Percentiles rank a stretch among this genome's conserved stretches.
Conservation (phyloP, 768 basidiomycete species). For the Mycena rebaudengoi region DNA sequence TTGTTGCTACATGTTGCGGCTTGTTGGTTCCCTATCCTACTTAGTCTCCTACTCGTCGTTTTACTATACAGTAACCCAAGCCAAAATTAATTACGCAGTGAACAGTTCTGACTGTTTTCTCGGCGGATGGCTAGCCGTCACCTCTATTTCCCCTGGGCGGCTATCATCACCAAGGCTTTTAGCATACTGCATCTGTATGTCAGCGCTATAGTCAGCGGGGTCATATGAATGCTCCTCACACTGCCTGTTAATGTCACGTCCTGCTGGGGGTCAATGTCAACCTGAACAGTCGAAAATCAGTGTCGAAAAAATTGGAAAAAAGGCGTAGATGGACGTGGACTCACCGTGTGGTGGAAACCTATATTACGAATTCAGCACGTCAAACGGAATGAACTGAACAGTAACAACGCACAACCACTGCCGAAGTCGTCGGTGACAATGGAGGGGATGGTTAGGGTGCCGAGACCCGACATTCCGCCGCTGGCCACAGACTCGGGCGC, state of each 20-base stretch:
- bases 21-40: too few species aligned
- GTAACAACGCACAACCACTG: slow-evolving; percentile 4
- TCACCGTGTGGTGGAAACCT: slow-evolving; percentile 10
- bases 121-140: neutral
- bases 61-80: too few species aligned
- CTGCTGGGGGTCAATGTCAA: neutral
- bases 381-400: neutral
- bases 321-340: slow-evolving; percentile 2
- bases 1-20: too few species aligned
- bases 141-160: neutral
- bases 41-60: too few species aligned
- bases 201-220: slow-evolving; percentile 4
- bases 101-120: neutral
- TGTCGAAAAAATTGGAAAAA: neutral
- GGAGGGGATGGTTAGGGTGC: slow-evolving; percentile 3
- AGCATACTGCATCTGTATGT: slow-evolving; percentile 1
- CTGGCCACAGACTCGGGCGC: neutral
- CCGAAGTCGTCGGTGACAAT: neutral
- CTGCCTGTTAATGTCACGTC: slow-evolving; percentile 1
- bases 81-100: too few species aligned
- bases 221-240: slow-evolving; percentile 7
- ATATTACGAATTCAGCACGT: slow-evolving; percentile 3
- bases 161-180: slow-evolving; percentile 8
- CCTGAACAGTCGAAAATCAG: slow-evolving; percentile 3
- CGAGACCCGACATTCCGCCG: neutral